Evolutionary conservation across 225 moss, liverwort and hornwort species (phyloP), one percentile per base, ranked within the genome.

Genomic region (Straminergon stramineum): DNA sequence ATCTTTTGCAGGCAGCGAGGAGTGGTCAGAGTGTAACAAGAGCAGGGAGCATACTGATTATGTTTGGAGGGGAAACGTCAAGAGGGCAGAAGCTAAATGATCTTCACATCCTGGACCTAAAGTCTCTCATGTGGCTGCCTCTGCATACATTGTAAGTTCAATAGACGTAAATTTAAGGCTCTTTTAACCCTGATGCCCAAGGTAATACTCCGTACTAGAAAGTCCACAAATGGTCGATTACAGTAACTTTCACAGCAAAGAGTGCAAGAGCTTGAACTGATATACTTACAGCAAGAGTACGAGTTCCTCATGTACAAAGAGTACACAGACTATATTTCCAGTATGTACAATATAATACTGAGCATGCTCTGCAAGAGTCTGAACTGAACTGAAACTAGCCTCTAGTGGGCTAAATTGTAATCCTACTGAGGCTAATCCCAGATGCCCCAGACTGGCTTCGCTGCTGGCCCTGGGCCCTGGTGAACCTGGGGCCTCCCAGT

Each of bases 1-100:
- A 83, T 63, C 13, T 79, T 79, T 89, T 91, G 76, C 93, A 98
- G 97, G 85, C 91, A 75, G 94, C 97, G 56, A 93, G 97, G 61
- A 94, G 95, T 93, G 96, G 97, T 61, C 97, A 98, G 85, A 96
- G 90, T 70, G 97, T 98, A 35, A 96, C 96, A 45, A 95, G 97
- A 87, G 97, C 97, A 82, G 97, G 97, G 65, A 96, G 96, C 65
- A 92, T 98, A 69, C 92, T 98, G 69, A 93, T 98, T 41, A 96
- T 98, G 96, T 96, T 98, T 81, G 97, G 97, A 83, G 97, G 97
- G 67, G 97, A 98, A 87, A 96, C 96, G 75, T 57, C 79, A 45
- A 96, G 96, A 84, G 97, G 96, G 53, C 94, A 88, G 30, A 98
- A 98, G 88, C 82, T 98, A 34, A 98, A 95, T 88, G 97, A 98